A percentile compares a stretch with the other conserved stretches of the same genome.
phyloP scores from a whole-genome alignment of 164 flowering plant species.

The Amborella trichopoda region DNA sequence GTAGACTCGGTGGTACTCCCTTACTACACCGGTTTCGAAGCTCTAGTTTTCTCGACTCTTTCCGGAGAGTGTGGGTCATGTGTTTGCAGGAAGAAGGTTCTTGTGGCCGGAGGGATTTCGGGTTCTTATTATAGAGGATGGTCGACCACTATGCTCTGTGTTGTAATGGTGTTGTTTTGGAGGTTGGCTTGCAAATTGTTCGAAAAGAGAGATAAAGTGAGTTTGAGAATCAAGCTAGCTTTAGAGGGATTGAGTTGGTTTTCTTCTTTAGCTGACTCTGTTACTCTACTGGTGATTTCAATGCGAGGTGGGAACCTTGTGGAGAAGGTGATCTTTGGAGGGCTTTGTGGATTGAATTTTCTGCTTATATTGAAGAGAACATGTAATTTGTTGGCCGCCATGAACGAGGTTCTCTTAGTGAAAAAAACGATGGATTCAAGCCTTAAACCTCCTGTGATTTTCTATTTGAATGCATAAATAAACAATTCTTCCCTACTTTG shows the following conservation, averaged over 20 bases:
- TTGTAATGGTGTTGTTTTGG: conserved; percentile 19
- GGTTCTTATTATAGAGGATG: conserved; percentile 29
- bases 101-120: conserved; percentile 33
- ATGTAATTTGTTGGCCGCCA: conserved; percentile 1
- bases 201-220: conserved; percentile 7
- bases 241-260: conserved; percentile 27
- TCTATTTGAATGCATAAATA: too few species aligned
- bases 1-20: conserved; percentile 38
- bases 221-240: conserved; percentile 4
- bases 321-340: conserved; percentile 18
- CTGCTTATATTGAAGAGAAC: conserved; percentile 19
- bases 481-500: too few species aligned
- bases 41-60: conserved; percentile 23
- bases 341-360: conserved; percentile 24
- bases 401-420: too few species aligned
- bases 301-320: conserved; percentile 13
- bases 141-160: conserved; percentile 27
- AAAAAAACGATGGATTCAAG: too few species aligned
- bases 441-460: too few species aligned
- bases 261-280: conserved; percentile 15
- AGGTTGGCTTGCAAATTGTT: conserved; percentile 20
- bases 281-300: conserved; percentile 16
- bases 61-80: conserved; percentile 45
- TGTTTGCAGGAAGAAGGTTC: conserved; percentile 28
- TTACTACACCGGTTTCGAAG: conserved; percentile 44